Conservation (phyloP, 208 protist genomes). For the Perkinsela sp. region DNA sequence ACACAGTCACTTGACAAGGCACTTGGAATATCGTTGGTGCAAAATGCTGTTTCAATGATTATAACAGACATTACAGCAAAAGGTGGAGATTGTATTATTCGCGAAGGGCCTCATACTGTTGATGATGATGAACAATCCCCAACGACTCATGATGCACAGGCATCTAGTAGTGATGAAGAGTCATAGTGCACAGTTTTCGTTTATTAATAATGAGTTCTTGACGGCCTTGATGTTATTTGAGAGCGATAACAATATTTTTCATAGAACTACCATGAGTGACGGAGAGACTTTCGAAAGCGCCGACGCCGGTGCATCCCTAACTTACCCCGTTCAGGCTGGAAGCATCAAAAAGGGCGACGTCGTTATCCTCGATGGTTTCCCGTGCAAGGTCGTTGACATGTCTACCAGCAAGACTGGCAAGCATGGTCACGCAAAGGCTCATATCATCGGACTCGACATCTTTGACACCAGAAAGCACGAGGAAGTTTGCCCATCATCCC, state of each 20-base stretch:
- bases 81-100: not conserved
- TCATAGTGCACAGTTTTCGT: not conserved
- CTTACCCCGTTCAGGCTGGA: slow-evolving; percentile 49
- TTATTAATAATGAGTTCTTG: not conserved
- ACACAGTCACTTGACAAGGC: slow-evolving; percentile 32
- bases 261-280: not conserved
- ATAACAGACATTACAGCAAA: not conserved
- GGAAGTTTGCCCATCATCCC: slow-evolving; percentile 81
- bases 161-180: not conserved
- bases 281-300: slow-evolving; percentile 5
- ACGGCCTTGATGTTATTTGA: too few relatives aligned
- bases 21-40: slow-evolving; percentile 16
- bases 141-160: not conserved
- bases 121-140: not conserved
- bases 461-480: slow-evolving; percentile 94
- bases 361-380: slow-evolving; percentile 52
- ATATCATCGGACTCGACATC: slow-evolving; percentile 85
- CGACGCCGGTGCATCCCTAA: slow-evolving; percentile 30
- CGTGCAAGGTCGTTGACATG: slow-evolving; percentile 90
- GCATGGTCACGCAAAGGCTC: slow-evolving; percentile 93
- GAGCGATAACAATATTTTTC: slow-evolving; percentile 1
- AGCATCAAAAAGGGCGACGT: slow-evolving; percentile 62
- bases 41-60: slow-evolving; percentile 10
- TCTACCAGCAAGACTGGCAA: slow-evolving; percentile 94
- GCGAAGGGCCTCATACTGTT: not conserved